Conservation (phyloP, 805 yeast genomes). For the Teunomyces stri region DNA sequence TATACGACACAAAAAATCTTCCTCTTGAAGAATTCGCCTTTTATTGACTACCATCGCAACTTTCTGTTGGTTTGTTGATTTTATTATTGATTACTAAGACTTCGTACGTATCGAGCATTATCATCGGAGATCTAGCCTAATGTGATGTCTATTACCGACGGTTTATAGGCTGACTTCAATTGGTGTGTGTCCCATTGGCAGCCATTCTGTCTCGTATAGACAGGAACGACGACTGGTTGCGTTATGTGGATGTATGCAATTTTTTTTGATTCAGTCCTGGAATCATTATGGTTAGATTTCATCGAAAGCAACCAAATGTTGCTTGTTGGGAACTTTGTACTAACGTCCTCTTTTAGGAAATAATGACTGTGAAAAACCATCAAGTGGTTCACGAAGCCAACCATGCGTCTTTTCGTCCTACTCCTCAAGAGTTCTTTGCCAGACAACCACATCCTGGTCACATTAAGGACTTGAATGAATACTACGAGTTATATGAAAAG, state of each 20-base stretch:
- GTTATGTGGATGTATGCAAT: neutral
- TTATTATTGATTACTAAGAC: conserved; percentile 1
- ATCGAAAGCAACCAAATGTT: neutral
- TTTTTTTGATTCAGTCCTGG: neutral
- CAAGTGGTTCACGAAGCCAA: conserved; percentile 63
- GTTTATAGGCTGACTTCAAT: neutral
- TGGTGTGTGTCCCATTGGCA: neutral
- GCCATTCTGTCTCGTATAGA: neutral
- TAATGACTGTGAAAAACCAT: conserved; percentile 33
- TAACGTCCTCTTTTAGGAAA: conserved; percentile 5
- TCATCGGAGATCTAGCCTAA: neutral
- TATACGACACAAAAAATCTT: neutral
- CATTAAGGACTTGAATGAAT: conserved; percentile 61
- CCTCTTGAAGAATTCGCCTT: conserved; percentile 2
- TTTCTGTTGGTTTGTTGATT: conserved; percentile 4
- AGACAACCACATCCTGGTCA: conserved; percentile 64
- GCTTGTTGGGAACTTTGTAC: neutral
- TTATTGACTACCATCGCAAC: neutral
- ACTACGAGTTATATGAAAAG: conserved; percentile 64
- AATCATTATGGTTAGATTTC: neutral
- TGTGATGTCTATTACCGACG: neutral
- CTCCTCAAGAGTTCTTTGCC: conserved; percentile 53
- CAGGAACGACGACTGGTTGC: neutral
- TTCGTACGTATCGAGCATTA: neutral
- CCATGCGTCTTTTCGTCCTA: conserved; percentile 44